Base-by-base conservation (phyloP, 495 filamentous ascomycete species). In the Clavariopsis aquatica region DNA sequence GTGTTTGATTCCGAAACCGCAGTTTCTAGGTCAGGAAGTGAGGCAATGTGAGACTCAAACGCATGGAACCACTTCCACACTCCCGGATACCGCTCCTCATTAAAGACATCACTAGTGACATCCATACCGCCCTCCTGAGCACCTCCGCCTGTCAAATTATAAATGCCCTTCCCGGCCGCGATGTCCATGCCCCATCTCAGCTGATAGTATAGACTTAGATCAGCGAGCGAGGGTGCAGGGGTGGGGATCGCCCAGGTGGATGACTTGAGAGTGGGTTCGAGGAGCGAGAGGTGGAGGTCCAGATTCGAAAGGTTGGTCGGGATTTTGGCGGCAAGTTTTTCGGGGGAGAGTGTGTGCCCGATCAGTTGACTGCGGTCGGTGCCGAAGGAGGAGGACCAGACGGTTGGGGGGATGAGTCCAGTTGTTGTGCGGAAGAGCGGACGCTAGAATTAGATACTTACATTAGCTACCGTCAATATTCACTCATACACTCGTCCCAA, bases 101-200 rank as follows among this genome's bases (percentile, higher is more conserved):
- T 75, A 53, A 75, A 73, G 7, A 75, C 70, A 0, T 24, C 24
- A n/a, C 23, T 41, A 1, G 55, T 54, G 7, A 69, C 66, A 24
- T 71, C 62, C 7, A 29, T 53, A 17, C 61, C 46, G 1, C 57
- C 54, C 29, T 75, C 70, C 20, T 56, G 4, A n/a, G 66, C 65
- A 13, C 70, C 74, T 52, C 74, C 74, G 2, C 49, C 72, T 2
- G 72, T 73, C 9, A 76, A 56, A 57, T 72, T 71, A 22, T 66
- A 52, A 8, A 72, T 59, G 9, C 66, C 70, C 27, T 62, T 57
- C 8, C 72, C 72, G 1, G 56, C 57, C 2, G 71, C 53, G 31
- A 76, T 73, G n/a, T 74, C 74, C 1, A 53, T 29, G 36, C 64
- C 74, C 74, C 74, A 76, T 27, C 52, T 29, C 1, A 76, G 62